These are phyloP conservation scores for Piper betle DNA, from an alignment of 164 flowering plant species.

Conservation along the genomic window DNA sequence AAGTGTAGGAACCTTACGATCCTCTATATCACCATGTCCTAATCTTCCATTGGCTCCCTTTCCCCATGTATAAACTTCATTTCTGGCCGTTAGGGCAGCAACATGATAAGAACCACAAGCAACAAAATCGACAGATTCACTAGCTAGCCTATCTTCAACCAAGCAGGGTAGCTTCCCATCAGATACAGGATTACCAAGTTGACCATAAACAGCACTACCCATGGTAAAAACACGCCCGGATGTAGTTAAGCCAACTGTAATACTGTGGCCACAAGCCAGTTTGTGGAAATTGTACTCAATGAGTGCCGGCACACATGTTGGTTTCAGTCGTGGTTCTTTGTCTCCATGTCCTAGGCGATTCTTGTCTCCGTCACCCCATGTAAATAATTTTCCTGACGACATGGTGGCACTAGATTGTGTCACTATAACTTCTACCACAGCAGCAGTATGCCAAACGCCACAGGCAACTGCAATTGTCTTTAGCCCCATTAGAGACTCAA, in stretches of 20 bases:
- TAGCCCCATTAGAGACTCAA: constrained; percentile 24
- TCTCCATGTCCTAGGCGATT: constrained; percentile 35
- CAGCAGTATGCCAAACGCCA: constrained; percentile 38
- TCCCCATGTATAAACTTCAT: constrained; percentile 81
- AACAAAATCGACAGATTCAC: constrained; percentile 38
- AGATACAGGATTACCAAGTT: constrained; percentile 26
- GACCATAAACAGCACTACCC: constrained; percentile 34
- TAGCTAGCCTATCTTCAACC: constrained; percentile 19
- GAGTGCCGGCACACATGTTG: constrained; percentile 31
- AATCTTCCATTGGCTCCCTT: constrained; percentile 81
- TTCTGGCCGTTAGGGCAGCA: constrained; percentile 54
- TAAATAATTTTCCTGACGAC: constrained; percentile 28
- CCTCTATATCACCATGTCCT: constrained; percentile 76
- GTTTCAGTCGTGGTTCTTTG: constrained; percentile 24
- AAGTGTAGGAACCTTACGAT: constrained; percentile 49
- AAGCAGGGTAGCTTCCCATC: constrained; percentile 30
- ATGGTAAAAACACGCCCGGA: constrained; percentile 27
- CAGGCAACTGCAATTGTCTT: constrained; percentile 29
- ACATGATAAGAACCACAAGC: constrained; percentile 76
- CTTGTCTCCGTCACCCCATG: constrained; percentile 36
- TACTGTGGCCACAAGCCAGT: constrained; percentile 28
- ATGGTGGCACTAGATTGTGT: constrained; percentile 23
- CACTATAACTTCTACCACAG: constrained; percentile 28
- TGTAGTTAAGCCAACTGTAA: constrained; percentile 27
- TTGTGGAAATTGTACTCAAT: constrained; percentile 30